These are phyloP conservation scores for Aspergillus aculeatinus DNA, from an alignment of 2,329 filamentous ascomycete species.

Conservation along the genomic window DNA sequence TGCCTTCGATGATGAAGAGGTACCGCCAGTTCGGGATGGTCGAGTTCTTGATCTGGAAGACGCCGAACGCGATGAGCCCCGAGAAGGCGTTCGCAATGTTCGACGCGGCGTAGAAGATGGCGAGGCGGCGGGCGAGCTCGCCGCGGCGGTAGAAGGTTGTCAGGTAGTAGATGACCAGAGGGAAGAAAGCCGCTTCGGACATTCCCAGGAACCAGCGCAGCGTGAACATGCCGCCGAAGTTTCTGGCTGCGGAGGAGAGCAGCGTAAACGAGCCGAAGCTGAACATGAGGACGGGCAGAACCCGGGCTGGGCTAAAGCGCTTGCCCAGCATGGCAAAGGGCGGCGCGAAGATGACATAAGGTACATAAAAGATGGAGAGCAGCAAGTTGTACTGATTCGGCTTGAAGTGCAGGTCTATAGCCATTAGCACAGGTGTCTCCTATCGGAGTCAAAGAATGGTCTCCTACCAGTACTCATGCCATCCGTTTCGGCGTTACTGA, in stretches of 20 bases:
- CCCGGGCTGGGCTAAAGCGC: conserved; percentile 62
- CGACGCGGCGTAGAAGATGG: conserved; percentile 72
- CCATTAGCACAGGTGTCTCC: neutral
- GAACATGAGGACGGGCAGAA: conserved; percentile 68
- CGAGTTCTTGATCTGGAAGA: conserved; percentile 57
- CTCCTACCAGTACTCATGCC: conserved; percentile 43
- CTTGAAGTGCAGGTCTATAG: conserved; percentile 55
- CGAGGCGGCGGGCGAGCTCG: conserved; percentile 68
- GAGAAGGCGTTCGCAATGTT: conserved; percentile 71
- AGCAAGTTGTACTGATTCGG: conserved; percentile 67
- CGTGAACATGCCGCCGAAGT: conserved; percentile 66
- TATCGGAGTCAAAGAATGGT: neutral
- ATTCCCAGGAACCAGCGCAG: conserved; percentile 69
- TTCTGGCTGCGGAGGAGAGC: conserved; percentile 55
- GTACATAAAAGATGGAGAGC: conserved; percentile 71
- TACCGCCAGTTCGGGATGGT: conserved; percentile 53
- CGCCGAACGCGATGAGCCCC: conserved; percentile 59
- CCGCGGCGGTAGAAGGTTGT: conserved; percentile 69
- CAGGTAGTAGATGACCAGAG: conserved; percentile 64
- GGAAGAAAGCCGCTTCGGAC: conserved; percentile 68
- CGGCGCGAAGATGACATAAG: conserved; percentile 69
- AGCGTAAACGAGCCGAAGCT: conserved; percentile 66
- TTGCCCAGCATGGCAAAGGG: conserved; percentile 67
- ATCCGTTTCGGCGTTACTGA: conserved; percentile 59
- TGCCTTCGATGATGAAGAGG: conserved; percentile 58